Evolutionary conservation across 305 asterid species (phyloP), one percentile per base, ranked within the genome.

Genomic region (Rubia balearica): DNA sequence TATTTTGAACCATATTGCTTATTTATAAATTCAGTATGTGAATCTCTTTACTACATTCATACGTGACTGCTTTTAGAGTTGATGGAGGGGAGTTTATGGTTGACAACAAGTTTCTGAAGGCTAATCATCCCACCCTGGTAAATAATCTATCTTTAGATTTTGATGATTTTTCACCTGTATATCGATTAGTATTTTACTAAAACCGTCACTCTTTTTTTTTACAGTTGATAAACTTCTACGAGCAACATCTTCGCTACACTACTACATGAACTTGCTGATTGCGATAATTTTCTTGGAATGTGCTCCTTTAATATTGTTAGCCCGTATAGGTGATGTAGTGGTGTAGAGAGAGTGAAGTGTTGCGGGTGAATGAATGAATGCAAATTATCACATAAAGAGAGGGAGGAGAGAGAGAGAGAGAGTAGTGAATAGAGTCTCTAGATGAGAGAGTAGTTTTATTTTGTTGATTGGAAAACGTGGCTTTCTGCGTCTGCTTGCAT

Each of bases 221-320:
- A 86, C 94, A 92, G 98, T 83, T 92, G 82, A 88, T 92, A 70
- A 83, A 83, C 76, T 92, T 68, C 77, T 92, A 92, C 13, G 98
- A 89, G 92, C 82, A 85, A 79, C 81, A 88, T 69, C 79, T 92
- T 64, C 87, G 96, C 48, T 89, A 85, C 74, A 79, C 30, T 71
- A 84, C 89, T 8, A 61, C 86, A 55, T 81, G 5, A 24, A 49
- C 46, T 56, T 73, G 59, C 45, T 64, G 55, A 55, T 53, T 63
- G 40, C 14, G 69, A 59, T 16, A 75, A 38, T 30, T 19, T n/a
- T 42, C 8, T 53, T n/a, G n/a, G n/a, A n/a, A n/a, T n/a, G n/a
- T n/a, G n/a, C n/a, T n/a, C n/a, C n/a, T n/a, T n/a, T n/a, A n/a
- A n/a, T 53, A 38, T 55, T 70, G 62, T 33, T 6, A 48, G n/a